Percentiles rank a stretch among this genome's conserved stretches.
These are phyloP conservation scores for Graphilbum fragrans DNA, from an alignment of 2,329 filamentous ascomycete genomes.

Conservation along the genomic window DNA sequence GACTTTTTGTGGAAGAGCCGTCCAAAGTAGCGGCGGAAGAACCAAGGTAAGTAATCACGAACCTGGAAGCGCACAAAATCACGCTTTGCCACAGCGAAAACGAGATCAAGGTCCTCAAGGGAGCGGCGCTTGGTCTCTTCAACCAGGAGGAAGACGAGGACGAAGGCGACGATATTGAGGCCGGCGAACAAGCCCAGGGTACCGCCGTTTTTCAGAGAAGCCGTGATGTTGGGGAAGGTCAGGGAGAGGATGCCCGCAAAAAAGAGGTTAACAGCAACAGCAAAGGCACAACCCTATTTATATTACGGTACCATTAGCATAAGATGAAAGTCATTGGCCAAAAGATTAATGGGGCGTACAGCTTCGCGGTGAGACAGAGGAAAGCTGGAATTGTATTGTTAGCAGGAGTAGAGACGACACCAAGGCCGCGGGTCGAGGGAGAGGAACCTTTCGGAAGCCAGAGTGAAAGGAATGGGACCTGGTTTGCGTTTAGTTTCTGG, in stretches of 20 bases:
- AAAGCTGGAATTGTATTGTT: too few species aligned
- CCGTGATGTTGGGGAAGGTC: slow-evolving; percentile 22
- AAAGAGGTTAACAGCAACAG: slow-evolving; percentile 33
- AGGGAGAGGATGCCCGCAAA: slow-evolving; percentile 33
- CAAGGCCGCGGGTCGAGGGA: too few species aligned
- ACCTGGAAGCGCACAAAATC: slow-evolving; percentile 46
- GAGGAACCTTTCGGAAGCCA: too few species aligned
- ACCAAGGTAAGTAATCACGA: slow-evolving; percentile 45
- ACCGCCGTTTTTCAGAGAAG: slow-evolving; percentile 17
- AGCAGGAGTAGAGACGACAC: too few species aligned
- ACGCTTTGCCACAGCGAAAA: slow-evolving; percentile 47
- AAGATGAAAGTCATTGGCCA: too few species aligned
- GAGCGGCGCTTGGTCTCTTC: slow-evolving; percentile 43
- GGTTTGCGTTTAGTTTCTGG: too few species aligned
- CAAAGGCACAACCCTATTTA: slow-evolving; percentile 32
- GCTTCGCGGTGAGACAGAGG: too few species aligned
- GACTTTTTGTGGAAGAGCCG: too few species aligned
- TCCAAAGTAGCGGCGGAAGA: slow-evolving; percentile 43
- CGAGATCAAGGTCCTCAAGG: slow-evolving; percentile 43
- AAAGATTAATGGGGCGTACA: too few species aligned
- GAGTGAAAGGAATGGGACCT: too few species aligned
- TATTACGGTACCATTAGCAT: too few species aligned
- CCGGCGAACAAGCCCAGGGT: slow-evolving; percentile 32
- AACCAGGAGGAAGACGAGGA: slow-evolving; percentile 30
- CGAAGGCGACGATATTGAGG: slow-evolving; percentile 32